Evolutionary conservation across 2,329 filamentous ascomycete genomes (phyloP).

Genomic region (Trichoderma arundinaceum): DNA sequence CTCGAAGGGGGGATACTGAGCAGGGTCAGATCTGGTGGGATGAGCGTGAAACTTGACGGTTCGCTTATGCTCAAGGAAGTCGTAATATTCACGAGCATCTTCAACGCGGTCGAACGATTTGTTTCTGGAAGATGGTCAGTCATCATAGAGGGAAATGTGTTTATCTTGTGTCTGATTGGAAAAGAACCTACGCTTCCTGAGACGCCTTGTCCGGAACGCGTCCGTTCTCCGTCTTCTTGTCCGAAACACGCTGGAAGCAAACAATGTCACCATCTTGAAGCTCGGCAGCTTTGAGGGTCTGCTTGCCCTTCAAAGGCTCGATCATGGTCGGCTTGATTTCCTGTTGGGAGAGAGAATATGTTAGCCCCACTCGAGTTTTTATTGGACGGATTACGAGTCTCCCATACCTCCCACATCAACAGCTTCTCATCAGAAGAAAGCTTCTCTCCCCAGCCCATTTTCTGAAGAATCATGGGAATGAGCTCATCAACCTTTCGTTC

Average conservation of each 20-base stretch:
- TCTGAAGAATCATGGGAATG: constrained; percentile 74
- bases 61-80: constrained; percentile 86
- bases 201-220: constrained; percentile 39
- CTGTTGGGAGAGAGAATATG: constrained; percentile 44
- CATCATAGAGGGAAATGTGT: background rate
- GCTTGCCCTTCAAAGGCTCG: constrained; percentile 88
- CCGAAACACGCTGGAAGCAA: constrained; percentile 78
- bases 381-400: too few species aligned
- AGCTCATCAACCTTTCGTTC: constrained; percentile 89
- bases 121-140: constrained; percentile 30
- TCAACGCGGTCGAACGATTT: constrained; percentile 58
- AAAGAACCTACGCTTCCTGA: constrained; percentile 43
- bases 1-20: constrained; percentile 70
- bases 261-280: constrained; percentile 97
- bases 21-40: constrained; percentile 59
- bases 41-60: constrained; percentile 78
- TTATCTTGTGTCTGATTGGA: too few species aligned
- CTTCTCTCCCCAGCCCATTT: constrained; percentile 86
- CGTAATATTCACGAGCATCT: constrained; percentile 87
- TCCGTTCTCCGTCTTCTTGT: constrained; percentile 50
- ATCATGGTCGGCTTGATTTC: constrained; percentile 99
- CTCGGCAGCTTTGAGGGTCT: constrained; percentile 86
- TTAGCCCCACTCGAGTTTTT: too few species aligned
- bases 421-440: constrained; percentile 66
- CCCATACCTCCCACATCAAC: constrained; percentile 74